Evolutionary conservation across 768 basidiomycete genomes (phyloP).

Genomic region (Pulveroboletus sp.): DNA sequence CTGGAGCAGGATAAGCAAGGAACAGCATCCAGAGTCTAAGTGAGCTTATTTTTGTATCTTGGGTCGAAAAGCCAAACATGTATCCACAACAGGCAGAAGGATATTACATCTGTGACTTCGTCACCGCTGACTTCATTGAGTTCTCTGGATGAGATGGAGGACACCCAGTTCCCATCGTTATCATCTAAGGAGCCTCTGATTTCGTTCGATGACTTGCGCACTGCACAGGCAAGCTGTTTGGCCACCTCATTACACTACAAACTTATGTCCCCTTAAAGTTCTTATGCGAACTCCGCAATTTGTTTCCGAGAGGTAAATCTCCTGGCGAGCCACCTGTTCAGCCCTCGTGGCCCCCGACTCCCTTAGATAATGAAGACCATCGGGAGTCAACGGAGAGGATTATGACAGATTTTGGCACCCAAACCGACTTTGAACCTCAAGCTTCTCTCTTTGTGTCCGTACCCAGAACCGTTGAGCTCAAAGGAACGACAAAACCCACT

Average conservation of each 20-base stretch:
- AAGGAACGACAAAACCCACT: slow-evolving; percentile 17
- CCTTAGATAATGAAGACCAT: background rate
- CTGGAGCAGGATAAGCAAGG: slow-evolving; percentile 74
- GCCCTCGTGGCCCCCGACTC: background rate
- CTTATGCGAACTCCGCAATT: slow-evolving; percentile 35
- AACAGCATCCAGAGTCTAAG: slow-evolving; percentile 38
- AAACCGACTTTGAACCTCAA: slow-evolving; percentile 25
- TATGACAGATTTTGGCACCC: slow-evolving; percentile 22
- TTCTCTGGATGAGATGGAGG: slow-evolving; percentile 59
- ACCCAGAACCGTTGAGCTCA: slow-evolving; percentile 15
- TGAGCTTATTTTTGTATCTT: slow-evolving; percentile 25
- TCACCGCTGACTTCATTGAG: slow-evolving; percentile 73
- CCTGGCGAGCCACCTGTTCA: background rate
- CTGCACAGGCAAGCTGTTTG: slow-evolving; percentile 48
- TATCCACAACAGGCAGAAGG: slow-evolving; percentile 13
- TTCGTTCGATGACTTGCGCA: slow-evolving; percentile 48
- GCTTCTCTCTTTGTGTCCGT: slow-evolving; percentile 1
- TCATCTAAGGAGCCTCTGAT: slow-evolving; percentile 23
- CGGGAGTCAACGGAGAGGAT: slow-evolving; percentile 8
- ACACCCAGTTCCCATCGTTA: slow-evolving; percentile 19
- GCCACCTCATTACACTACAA: slow-evolving; percentile 1
- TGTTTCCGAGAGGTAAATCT: slow-evolving; percentile 12
- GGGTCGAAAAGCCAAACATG: background rate
- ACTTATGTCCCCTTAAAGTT: slow-evolving; percentile 29
- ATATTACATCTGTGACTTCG: slow-evolving; percentile 49